These are phyloP conservation scores for Cordyceps cateniannulata DNA, from an alignment of 2,329 filamentous ascomycete genomes.

Conservation along the genomic window DNA sequence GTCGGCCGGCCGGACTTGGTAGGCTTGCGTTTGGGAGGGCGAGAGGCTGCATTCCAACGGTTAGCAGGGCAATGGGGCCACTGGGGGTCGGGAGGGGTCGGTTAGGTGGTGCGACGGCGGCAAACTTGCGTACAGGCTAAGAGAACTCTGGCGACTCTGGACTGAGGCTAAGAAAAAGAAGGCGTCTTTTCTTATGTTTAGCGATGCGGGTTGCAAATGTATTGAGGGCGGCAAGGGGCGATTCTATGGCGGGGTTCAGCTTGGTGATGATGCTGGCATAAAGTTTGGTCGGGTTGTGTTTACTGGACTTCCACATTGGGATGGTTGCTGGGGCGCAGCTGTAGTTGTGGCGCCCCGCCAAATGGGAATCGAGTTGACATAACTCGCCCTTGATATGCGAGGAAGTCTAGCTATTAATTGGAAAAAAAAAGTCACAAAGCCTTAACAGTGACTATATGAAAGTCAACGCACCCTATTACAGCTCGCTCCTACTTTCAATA, in stretches of 20 bases:
- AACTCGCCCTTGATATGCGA: neutral
- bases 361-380: neutral
- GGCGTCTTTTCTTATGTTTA: neutral
- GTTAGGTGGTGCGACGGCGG: neutral
- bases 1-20: slow-evolving; percentile 10
- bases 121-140: neutral
- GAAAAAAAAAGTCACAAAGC: neutral
- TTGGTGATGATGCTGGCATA: slow-evolving; percentile 8
- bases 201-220: slow-evolving; percentile 1
- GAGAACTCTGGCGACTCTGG: neutral
- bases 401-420: neutral
- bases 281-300: slow-evolving; percentile 9
- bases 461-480: neutral
- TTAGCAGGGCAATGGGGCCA: slow-evolving; percentile 34
- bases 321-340: slow-evolving; percentile 13
- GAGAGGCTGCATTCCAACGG: slow-evolving; percentile 30
- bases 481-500: neutral
- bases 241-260: slow-evolving; percentile 1
- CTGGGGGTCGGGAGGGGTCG: neutral
- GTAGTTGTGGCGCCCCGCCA: neutral
- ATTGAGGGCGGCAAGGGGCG: neutral
- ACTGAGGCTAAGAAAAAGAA: neutral
- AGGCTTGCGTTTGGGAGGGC: slow-evolving; percentile 8
- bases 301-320: slow-evolving; percentile 15
- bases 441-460: neutral